Base-by-base conservation (phyloP, 1,284 basidiomycete genomes). In the Rhodotorula glutinis region DNA sequence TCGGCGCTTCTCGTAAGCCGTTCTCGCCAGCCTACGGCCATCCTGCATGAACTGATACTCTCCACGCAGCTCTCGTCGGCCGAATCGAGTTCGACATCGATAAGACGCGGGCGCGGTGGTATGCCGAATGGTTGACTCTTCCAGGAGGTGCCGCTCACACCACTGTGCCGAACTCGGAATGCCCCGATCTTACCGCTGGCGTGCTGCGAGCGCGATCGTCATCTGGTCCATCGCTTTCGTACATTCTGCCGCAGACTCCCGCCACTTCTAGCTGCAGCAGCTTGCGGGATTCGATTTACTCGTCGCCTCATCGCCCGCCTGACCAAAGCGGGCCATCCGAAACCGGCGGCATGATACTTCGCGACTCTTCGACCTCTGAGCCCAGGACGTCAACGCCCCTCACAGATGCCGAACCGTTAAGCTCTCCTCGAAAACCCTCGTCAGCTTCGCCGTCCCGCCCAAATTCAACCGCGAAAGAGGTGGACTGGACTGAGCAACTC, bases 41-140 rank as follows among this genome's bases (percentile, higher is more conserved):
- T 16, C 21, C 19, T 30, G 2, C 51, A 44, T 19, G n/a, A 27
- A 4, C 49, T 41, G 5, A 52, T 5, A 4, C 11, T 8, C 4
- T 43, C 9, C 29, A 0, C 10, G 1, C 41, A 75, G 74, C 74
- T 7, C 67, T 75, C 40, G 74, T 70, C 25, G 72, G 66, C 16
- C 62, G 66, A 0, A 53, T 75, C 53, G 68, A 74, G 49, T 75
- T 75, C 56, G 72, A 74, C 59, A 56, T 74, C 51, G 72, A 72
- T n/a, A 47, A 60, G 2, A 59, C 53, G 14, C 66, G 70, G 29
- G 69, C 73, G 14, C 58, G 65, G 3, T 73, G 71, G 71, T 64
- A 70, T 14, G 33, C 53, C 19, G 52, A 47, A 17, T 73, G 72
- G 66, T 16, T 38, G 11, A 11, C 33, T 7, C 33, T 38, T 5